These are phyloP conservation scores for Marasmius fiardii DNA, from an alignment of 1,284 basidiomycete genomes.

Conservation along the genomic window DNA sequence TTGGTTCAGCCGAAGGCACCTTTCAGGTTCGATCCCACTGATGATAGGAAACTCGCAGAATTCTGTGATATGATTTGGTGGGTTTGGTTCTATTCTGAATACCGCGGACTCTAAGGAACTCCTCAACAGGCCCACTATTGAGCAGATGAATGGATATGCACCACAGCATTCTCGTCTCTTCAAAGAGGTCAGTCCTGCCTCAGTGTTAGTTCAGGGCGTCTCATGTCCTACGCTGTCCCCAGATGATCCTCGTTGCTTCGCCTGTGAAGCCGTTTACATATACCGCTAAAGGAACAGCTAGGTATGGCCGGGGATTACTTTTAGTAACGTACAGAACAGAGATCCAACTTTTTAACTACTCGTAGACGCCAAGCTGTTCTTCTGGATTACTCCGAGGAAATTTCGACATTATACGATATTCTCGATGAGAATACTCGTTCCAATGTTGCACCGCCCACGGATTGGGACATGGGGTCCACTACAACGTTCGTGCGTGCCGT, in stretches of 20 bases:
- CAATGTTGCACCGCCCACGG: conserved; percentile 22
- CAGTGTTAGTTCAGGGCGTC: background rate
- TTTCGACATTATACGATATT: conserved; percentile 28
- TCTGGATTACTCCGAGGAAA: conserved; percentile 30
- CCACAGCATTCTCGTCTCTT: conserved; percentile 38
- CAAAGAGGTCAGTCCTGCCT: conserved; percentile 25
- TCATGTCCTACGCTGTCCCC: background rate
- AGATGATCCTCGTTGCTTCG: conserved; percentile 33
- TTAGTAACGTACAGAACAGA: background rate
- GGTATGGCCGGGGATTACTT: background rate
- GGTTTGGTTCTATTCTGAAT: background rate
- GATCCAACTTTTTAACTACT: too few relatives aligned
- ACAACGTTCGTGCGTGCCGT: conserved; percentile 25
- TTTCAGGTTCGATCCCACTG: conserved; percentile 21
- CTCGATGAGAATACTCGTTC: conserved; percentile 20
- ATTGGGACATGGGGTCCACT: conserved; percentile 24
- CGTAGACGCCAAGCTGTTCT: conserved; percentile 30
- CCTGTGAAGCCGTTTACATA: conserved; percentile 31
- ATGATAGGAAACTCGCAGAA: conserved; percentile 14
- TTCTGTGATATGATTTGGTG: conserved; percentile 26
- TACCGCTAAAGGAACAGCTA: conserved; percentile 30
- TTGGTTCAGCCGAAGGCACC: conserved; percentile 24
- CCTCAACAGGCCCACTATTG: conserved; percentile 29
- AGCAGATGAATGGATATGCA: conserved; percentile 34
- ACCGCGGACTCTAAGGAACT: background rate